These are phyloP conservation scores for Microthlaspi erraticum DNA, from an alignment of 345 rosid species.

Conservation along the genomic window DNA sequence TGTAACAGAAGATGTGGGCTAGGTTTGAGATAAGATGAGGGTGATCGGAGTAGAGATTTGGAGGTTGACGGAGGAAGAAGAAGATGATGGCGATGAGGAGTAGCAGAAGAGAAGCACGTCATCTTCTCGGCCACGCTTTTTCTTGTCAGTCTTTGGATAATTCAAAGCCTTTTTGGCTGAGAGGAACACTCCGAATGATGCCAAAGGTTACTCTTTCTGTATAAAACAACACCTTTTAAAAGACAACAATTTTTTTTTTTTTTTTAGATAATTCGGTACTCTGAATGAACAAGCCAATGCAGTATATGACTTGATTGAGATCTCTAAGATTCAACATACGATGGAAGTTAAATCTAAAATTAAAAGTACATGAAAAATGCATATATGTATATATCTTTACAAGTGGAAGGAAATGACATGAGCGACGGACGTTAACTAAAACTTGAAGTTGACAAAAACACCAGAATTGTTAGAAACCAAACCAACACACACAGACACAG, in stretches of 20 bases:
- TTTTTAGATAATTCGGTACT: too few relatives aligned
- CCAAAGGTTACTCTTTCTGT: neutral
- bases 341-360: constrained; percentile 1
- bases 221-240: too few relatives aligned
- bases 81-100: constrained; percentile 46
- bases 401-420: constrained; percentile 40
- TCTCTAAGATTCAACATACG: too few relatives aligned
- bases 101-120: constrained; percentile 37
- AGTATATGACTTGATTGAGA: too few relatives aligned
- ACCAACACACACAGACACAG: neutral
- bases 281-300: too few relatives aligned
- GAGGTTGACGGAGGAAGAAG: constrained; percentile 41
- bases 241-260: too few relatives aligned
- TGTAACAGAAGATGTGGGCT: constrained; percentile 35
- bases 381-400: constrained; percentile 34
- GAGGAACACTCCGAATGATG: neutral
- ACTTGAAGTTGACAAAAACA: constrained; percentile 29
- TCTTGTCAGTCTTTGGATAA: constrained; percentile 21
- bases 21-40: constrained; percentile 39
- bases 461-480: neutral
- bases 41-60: constrained; percentile 38
- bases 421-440: constrained; percentile 23
- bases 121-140: constrained; percentile 17
- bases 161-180: neutral
- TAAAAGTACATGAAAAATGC: neutral